Base-by-base conservation (phyloP, 2,329 filamentous ascomycete species). In the Fonsecaea nubica region DNA sequence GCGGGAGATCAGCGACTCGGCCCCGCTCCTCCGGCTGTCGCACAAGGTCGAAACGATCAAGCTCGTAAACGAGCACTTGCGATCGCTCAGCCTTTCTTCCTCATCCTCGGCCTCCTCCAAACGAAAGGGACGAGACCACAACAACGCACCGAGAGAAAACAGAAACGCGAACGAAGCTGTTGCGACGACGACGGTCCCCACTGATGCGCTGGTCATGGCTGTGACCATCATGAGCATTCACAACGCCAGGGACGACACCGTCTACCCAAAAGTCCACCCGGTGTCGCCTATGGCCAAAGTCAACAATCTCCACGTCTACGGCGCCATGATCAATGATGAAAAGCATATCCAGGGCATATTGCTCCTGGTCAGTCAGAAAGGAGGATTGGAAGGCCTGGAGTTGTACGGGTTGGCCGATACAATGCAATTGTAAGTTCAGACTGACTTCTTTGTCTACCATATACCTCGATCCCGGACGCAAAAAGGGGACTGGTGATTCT, bases 381-480 rank as follows among this genome's bases (percentile, higher is more conserved):
- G 69, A 13, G 69, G 69, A 1, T 58, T 71, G 13, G 63, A 65
- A 10, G 58, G 42, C 9, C 21, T 71, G 8, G 33, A 67, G 21
- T 25, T 67, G 36, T 71, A 65, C 52, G 66, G 66, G 13, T 50
- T 71, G 57, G 66, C 69, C 9, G 69, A 71, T 48, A 71, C 64
- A n/a, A 42, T 71, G 42, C 61, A 65, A n/a, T 33, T 71, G 68
- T 70, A 58, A 59, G 62, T 63, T 25, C 25, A 25, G 25, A 25
- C 21, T 50, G 18, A 9, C 4, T 25, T 18, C 45, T 50, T 8
- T 21, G 18, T 50, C 3, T 50, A 25, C 25, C 25, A 25, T 25
- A 25, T 25, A 25, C 25, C 25, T 25, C 25, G 25, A 2, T 25
- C n/a, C 21, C 45, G 3, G 3, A 18, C 45, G 3, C 3, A 3